Conservation (phyloP, 257 asterid genomes). For the Fraxinus pennsylvanica region DNA sequence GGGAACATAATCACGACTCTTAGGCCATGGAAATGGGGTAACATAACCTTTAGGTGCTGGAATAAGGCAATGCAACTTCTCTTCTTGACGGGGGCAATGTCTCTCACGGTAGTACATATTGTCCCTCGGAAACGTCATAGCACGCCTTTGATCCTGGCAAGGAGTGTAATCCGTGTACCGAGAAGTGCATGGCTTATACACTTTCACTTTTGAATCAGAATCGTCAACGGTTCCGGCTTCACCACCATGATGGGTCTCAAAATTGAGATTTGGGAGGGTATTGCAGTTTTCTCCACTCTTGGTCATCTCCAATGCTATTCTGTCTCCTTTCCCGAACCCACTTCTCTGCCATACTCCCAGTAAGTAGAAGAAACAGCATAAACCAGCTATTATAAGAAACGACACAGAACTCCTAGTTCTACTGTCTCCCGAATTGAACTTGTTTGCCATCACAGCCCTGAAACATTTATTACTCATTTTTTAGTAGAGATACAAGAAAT, state of each 20-base stretch:
- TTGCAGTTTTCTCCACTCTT: conserved; percentile 69
- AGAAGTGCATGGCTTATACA: conserved; percentile 62
- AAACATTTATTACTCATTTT: conserved; percentile 30
- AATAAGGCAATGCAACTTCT: conserved; percentile 87
- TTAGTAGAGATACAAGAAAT: conserved; percentile 15
- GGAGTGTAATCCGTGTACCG: conserved; percentile 90
- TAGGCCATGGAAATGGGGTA: conserved; percentile 95
- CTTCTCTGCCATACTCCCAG: conserved; percentile 99
- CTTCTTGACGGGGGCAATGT: conserved; percentile 83
- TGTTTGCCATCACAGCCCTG: conserved; percentile 81
- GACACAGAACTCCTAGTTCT: conserved; percentile 84
- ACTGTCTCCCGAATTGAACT: conserved; percentile 59
- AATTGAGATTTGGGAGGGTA: conserved; percentile 73
- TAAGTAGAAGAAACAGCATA: conserved; percentile 92
- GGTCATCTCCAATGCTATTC: conserved; percentile 77
- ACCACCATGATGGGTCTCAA: conserved; percentile 84
- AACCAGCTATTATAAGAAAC: conserved; percentile 78
- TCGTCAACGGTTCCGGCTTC: conserved; percentile 66
- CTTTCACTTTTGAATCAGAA: conserved; percentile 45
- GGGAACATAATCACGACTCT: conserved; percentile 97
- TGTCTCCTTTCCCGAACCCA: conserved; percentile 94
- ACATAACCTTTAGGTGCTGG: conserved; percentile 98
- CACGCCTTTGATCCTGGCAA: conserved; percentile 93
- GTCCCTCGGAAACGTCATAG: conserved; percentile 93
- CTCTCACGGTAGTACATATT: conserved; percentile 95